Percentiles rank a stretch among this genome's conserved stretches.
Conservation (phyloP, 495 filamentous ascomycete genomes). For the Friedmanniomyces endolithicus region DNA sequence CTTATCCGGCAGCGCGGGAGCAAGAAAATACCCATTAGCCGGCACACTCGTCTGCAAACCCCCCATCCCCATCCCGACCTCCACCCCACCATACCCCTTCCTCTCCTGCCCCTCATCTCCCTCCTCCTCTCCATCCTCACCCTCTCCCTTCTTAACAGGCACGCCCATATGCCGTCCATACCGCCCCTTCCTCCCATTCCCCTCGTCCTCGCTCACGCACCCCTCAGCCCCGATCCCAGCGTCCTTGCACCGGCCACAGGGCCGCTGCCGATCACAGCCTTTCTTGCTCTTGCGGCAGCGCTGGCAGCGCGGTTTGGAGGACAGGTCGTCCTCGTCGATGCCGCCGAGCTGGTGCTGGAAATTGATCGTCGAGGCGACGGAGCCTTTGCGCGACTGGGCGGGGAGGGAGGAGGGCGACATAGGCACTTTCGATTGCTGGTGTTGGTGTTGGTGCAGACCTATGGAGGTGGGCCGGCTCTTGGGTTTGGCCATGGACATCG, state of each 20-base stretch:
- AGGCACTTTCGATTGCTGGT: conserved; percentile 34
- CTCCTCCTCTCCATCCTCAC: conserved; percentile 23
- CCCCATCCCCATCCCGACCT: background rate
- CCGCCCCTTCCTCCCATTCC: conserved; percentile 89
- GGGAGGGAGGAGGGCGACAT: conserved; percentile 58
- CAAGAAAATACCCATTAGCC: conserved; percentile 21
- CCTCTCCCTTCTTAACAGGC: conserved; percentile 56
- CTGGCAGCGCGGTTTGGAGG: conserved; percentile 91
- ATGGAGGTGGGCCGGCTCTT: conserved; percentile 16
- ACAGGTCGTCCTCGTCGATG: conserved; percentile 81
- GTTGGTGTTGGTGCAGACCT: background rate
- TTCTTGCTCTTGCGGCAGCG: conserved; percentile 99
- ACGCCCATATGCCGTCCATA: conserved; percentile 95
- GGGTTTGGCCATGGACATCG: conserved; percentile 22
- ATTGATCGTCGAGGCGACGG: conserved; percentile 50
- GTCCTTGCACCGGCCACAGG: conserved; percentile 89
- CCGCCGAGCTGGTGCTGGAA: conserved; percentile 58
- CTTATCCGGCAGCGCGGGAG: conserved; percentile 37
- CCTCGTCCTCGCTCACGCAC: conserved; percentile 93
- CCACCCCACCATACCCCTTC: background rate
- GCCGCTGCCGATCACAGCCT: conserved; percentile 90
- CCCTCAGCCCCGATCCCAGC: conserved; percentile 83
- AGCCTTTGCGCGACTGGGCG: conserved; percentile 62
- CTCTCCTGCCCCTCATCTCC: background rate
- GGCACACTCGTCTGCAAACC: conserved; percentile 25